Evolutionary conservation across 768 basidiomycete species (phyloP).

Genomic region (Pholiota conissans): DNA sequence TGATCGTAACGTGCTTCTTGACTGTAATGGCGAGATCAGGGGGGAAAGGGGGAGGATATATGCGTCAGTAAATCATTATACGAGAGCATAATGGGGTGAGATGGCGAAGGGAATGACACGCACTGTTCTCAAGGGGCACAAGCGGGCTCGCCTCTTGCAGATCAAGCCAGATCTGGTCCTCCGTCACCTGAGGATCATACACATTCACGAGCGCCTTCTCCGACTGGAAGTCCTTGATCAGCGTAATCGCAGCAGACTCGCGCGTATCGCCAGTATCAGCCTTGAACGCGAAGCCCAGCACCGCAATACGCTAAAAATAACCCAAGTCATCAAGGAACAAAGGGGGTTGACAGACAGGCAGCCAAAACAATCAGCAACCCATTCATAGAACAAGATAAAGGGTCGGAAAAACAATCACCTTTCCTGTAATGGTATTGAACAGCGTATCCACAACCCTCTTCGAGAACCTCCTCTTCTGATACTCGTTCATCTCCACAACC

Average conservation of each 20-base stretch:
- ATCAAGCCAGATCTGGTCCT: slow-evolving; percentile 86
- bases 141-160: slow-evolving; percentile 68
- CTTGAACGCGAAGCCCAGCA: slow-evolving; percentile 98
- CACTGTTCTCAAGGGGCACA: slow-evolving; percentile 65
- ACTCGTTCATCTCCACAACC: slow-evolving; percentile 98
- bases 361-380: slow-evolving; percentile 4
- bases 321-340: slow-evolving; percentile 1
- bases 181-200: slow-evolving; percentile 89
- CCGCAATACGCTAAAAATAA: slow-evolving; percentile 72
- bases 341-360: neutral
- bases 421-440: slow-evolving; percentile 97
- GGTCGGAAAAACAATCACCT: slow-evolving; percentile 51
- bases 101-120: slow-evolving; percentile 28
- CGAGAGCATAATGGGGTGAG: too few relatives aligned
- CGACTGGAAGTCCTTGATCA: slow-evolving; percentile 89
- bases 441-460: slow-evolving; percentile 95
- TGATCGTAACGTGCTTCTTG: slow-evolving; percentile 87
- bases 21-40: too few relatives aligned
- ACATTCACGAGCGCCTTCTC: slow-evolving; percentile 87
- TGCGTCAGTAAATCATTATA: slow-evolving; percentile 1
- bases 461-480: slow-evolving; percentile 95
- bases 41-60: neutral
- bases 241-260: slow-evolving; percentile 93
- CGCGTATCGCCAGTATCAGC: slow-evolving; percentile 99
- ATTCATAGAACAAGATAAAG: neutral